Percentiles rank a stretch among this genome's conserved stretches.
These are phyloP conservation scores for Carex littledalei DNA, from an alignment of 176 grass and related monocot species.

Conservation along the genomic window DNA sequence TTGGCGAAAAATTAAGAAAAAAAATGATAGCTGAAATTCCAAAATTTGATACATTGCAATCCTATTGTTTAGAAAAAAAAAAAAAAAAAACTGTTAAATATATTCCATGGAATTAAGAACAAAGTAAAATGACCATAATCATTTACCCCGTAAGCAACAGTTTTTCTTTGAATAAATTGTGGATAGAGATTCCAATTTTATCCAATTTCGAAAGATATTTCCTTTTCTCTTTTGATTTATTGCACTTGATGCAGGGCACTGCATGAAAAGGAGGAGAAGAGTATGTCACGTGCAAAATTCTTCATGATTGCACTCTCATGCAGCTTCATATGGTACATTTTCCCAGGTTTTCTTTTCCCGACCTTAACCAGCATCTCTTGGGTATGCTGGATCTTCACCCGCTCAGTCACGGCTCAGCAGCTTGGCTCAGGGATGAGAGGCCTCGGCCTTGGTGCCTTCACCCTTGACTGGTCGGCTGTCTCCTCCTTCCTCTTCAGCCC, in stretches of 20 bases:
- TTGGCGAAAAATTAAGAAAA: neutral
- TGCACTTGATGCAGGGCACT: conserved; percentile 40
- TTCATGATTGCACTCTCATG: conserved; percentile 75
- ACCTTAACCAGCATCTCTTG: conserved; percentile 63
- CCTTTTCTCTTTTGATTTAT: neutral
- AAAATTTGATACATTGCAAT: neutral
- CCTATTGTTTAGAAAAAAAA: neutral
- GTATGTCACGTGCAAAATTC: conserved; percentile 73
- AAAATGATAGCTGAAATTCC: neutral
- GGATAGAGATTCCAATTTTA: neutral
- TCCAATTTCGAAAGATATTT: neutral
- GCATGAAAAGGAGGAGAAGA: conserved; percentile 61
- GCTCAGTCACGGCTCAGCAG: conserved; percentile 73
- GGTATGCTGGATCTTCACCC: conserved; percentile 78
- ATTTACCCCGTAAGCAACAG: neutral
- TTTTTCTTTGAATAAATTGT: neutral
- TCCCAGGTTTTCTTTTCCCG: conserved; percentile 76
- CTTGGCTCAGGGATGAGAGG: conserved; percentile 74
- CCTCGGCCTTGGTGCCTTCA: conserved; percentile 62
- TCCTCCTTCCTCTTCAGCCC: conserved; percentile 62
- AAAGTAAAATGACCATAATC: neutral
- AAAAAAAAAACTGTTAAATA: neutral
- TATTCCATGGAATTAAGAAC: neutral
- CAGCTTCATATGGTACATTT: conserved; percentile 67
- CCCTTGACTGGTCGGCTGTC: conserved; percentile 69